Conservation (phyloP, 176 grass and related monocot genomes). For the Juncus effusus region DNA sequence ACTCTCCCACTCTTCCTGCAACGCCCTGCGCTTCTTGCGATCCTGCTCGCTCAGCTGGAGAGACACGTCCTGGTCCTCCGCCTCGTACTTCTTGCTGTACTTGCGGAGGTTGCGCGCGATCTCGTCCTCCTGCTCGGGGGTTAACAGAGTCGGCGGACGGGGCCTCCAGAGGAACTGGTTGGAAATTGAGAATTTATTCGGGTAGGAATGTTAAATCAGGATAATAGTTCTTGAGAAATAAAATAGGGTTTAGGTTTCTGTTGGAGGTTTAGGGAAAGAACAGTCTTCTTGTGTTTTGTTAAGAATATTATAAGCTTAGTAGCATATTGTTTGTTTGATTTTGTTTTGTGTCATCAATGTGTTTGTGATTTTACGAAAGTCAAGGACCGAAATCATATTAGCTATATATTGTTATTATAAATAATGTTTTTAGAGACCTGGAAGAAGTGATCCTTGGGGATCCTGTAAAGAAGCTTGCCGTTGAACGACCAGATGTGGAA, state of each 20-base stretch:
- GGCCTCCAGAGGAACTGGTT: constrained; percentile 77
- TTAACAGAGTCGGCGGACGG: constrained; percentile 50
- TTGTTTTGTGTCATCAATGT: no score
- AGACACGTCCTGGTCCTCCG: constrained; percentile 70
- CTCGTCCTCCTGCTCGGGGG: constrained; percentile 60
- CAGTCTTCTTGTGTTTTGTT: no score
- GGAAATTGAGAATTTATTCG: no score
- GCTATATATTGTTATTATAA: no score
- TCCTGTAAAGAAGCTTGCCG: constrained; percentile 74
- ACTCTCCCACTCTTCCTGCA: constrained; percentile 77
- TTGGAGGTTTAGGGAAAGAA: no score
- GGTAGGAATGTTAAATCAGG: no score
- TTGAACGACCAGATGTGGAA: constrained; percentile 88
- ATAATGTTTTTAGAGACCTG: constrained; percentile 60
- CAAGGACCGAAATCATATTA: neutral
- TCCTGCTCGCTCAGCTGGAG: constrained; percentile 59
- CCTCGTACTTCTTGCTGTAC: constrained; percentile 85
- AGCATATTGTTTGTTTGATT: no score
- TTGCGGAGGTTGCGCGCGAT: constrained; percentile 59
- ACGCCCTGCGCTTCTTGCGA: constrained; percentile 52
- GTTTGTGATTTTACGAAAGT: no score
- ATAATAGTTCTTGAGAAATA: no score
- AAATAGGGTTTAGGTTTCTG: no score
- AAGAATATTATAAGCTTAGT: no score
- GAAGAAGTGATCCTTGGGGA: constrained; percentile 94